Base-by-base conservation (phyloP, 2,329 filamentous ascomycete genomes). In the Xylariaceae sp. region DNA sequence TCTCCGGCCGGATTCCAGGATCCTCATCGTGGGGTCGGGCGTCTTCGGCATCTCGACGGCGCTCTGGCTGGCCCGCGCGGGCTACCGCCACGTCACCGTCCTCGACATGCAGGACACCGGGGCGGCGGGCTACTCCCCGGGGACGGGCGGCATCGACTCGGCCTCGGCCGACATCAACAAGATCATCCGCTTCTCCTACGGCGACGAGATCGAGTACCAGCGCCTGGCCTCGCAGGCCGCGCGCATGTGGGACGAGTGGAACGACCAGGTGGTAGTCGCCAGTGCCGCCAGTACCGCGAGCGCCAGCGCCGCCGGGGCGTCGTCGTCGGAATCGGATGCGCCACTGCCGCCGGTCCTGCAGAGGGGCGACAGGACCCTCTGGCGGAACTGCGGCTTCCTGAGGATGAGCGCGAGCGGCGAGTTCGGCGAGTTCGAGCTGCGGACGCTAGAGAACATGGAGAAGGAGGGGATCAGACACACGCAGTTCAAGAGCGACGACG, bases 41-140 rank as follows among this genome's bases (percentile, higher is more conserved):
- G 56, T 60, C 32, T 65, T 60, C 39, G 61, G 64, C 28, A 52
- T 64, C 26, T 38, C 56, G 35, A 66, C 60, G 6, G 65, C 65
- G 1, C 44, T 68, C 18, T 60, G 65, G 42, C 55, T 68, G 5
- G 58, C 58, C 6, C 50, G 53, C 30, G 47, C 61, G 9, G 69
- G 68, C 3, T 73, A 70, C 45, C 54, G 14, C 5, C 56, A 65
- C 38, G 55, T 72, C 17, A 69, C 59, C 7, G 58, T 73, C 9
- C 56, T 73, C 21, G 69, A 74, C 44, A 59, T 58, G 40, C 64
- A 71, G 42, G 51, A 60, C 13, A 55, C 67, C 21, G 55, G 63
- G 10, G 35, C 59, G 21, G 52, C 53, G 1, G 46, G 46, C 0
- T 71, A 71, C 32, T 59, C 60, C 5, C 64, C 63, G 33, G 40